phyloP scores from a whole-genome alignment of 331 rosid species.

The Malus hybrid region DNA sequence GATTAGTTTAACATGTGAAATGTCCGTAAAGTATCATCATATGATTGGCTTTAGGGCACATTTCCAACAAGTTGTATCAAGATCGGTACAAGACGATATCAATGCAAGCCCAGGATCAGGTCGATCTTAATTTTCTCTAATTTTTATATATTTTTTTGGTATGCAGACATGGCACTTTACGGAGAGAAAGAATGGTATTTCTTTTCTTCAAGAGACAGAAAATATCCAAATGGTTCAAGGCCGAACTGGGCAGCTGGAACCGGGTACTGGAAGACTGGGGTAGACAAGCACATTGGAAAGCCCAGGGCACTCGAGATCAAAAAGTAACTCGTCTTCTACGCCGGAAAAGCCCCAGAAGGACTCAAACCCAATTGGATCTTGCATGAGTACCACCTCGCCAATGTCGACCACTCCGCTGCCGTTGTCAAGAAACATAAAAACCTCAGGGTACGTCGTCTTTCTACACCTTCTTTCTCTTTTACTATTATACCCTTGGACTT shows the following conservation, averaged over 20 bases:
- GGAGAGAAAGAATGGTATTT: conserved; percentile 96
- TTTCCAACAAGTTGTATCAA: no score
- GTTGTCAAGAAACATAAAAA: conserved; percentile 40
- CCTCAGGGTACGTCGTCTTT: conserved; percentile 40
- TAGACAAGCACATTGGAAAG: conserved; percentile 76
- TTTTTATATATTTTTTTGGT: background rate
- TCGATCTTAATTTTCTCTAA: background rate
- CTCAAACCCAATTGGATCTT: conserved; percentile 86
- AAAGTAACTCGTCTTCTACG: conserved; percentile 78
- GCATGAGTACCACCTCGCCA: conserved; percentile 90
- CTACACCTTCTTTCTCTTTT: no score
- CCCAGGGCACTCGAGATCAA: conserved; percentile 71
- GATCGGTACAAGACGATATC: no score
- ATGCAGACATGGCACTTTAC: conserved; percentile 48
- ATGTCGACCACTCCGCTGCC: conserved; percentile 65
- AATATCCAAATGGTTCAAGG: conserved; percentile 87
- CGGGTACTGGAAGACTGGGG: conserved; percentile 91
- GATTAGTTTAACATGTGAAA: no score
- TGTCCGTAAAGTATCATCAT: no score
- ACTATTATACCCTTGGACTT: background rate
- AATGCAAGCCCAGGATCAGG: no score
- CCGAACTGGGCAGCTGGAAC: conserved; percentile 84
- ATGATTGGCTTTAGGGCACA: no score
- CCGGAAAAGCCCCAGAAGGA: conserved; percentile 78
- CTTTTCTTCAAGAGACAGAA: conserved; percentile 73